phyloP scores from a whole-genome alignment of 2,329 filamentous ascomycete species.

The Fusarium illudens region DNA sequence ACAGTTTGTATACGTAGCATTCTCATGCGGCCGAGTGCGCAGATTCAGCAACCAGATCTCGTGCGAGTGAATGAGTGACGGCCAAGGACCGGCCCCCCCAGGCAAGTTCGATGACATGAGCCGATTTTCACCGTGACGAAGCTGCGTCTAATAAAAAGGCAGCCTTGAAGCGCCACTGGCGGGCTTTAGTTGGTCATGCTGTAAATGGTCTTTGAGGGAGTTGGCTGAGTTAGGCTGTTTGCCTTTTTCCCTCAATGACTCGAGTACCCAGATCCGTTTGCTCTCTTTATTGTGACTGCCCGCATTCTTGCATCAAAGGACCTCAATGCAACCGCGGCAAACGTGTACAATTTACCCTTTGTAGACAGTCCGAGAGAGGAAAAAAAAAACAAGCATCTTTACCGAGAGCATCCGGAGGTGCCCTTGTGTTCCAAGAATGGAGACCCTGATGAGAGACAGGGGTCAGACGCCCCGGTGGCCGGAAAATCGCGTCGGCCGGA shows the following conservation, averaged over 20 bases:
- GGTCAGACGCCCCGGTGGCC: constrained; percentile 35
- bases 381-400: constrained; percentile 10
- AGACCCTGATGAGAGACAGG: constrained; percentile 13
- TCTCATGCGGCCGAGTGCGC: constrained; percentile 18
- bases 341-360: background rate
- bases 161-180: background rate
- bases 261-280: background rate
- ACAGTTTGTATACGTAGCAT: constrained; percentile 6
- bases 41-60: constrained; percentile 29
- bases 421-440: constrained; percentile 26
- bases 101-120: constrained; percentile 18
- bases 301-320: background rate
- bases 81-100: background rate
- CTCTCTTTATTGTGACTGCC: background rate
- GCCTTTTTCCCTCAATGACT: background rate
- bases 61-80: constrained; percentile 27
- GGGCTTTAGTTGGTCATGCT: background rate
- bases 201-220: background rate
- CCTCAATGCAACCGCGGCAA: background rate
- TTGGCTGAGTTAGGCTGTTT: background rate
- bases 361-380: background rate
- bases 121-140: constrained; percentile 26
- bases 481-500: constrained; percentile 44
- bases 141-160: constrained; percentile 20
- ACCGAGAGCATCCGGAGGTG: constrained; percentile 34